Base-by-base conservation (phyloP, 225 moss, liverwort and hornwort genomes). In the Antitrichia curtipendula region DNA sequence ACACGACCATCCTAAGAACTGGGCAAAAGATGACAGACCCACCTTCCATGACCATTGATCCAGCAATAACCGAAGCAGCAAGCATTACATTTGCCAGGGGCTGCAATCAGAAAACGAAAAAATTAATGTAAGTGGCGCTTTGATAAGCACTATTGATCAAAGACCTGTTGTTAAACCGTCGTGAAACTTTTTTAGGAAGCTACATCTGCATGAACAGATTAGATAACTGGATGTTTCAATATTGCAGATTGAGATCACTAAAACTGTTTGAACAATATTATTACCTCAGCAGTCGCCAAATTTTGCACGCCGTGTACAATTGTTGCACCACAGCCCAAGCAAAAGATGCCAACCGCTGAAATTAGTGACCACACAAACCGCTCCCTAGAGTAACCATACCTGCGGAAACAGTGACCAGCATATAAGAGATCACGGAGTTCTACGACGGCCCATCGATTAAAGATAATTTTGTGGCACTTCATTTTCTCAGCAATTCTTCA, bases 361-460 rank as follows among this genome's bases (percentile, higher is more conserved):
- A 99, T 99, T 59, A 99, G 85, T 68, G 99, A 99, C 99, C 99
- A 99, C 71, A 99, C 97, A 92, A 99, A 99, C 68, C 97, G 95
- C 89, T 99, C 99, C 91, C 86, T 99, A 52, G 95, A 93, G 87
- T 99, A 99, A 57, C 99, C 99, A 90, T 99, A 99, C 83, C 99
- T 99, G 91, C 86, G 78, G 49, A 12, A 88, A 90, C 60, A 90
- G 85, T 78, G 75, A 91, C 82, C 83, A 91, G 70, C 65, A 78
- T 70, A 70, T 84, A 75, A 88, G 72, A 83, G 77, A 84, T 68
- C 85, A 78, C 45, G 57, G 56, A 53, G 50, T 78, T 65, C 45
- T 45, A 45, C 59, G 66, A 47, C 16, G 64, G 43, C 34, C 49
- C 81, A 62, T 85, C 72, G 78, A 45, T 71, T 82, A 43, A 71